Conservation (phyloP, 306 rosid genomes). For the Erythrophleum fordii region DNA sequence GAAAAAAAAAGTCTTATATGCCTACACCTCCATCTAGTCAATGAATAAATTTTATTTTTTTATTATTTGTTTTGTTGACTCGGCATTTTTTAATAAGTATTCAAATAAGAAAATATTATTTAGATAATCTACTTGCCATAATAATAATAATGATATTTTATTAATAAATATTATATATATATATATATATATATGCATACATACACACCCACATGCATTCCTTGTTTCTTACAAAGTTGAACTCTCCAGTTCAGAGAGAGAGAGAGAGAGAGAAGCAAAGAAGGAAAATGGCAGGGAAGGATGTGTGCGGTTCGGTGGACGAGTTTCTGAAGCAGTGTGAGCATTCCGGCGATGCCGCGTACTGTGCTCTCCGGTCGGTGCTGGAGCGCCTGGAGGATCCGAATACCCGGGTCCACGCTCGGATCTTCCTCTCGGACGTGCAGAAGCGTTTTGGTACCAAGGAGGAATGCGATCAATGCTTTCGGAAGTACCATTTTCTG, state of each 20-base stretch:
- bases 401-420: constrained; percentile 64
- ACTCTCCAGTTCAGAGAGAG: neutral
- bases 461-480: constrained; percentile 67
- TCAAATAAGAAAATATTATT: too few relatives aligned
- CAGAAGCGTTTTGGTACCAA: constrained; percentile 74
- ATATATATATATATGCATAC: neutral
- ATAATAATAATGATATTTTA: too few relatives aligned
- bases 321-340: constrained; percentile 69
- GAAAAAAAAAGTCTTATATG: too few relatives aligned
- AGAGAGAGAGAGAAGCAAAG: neutral
- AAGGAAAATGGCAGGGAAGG: constrained; percentile 3
- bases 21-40: too few relatives aligned
- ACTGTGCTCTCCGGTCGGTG: constrained; percentile 67
- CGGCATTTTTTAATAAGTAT: too few relatives aligned
- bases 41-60: too few relatives aligned
- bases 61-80: too few relatives aligned
- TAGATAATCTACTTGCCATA: too few relatives aligned
- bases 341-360: constrained; percentile 87
- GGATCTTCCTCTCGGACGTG: constrained; percentile 82
- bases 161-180: too few relatives aligned
- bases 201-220: neutral
- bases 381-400: constrained; percentile 86
- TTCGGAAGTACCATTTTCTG: constrained; percentile 72
- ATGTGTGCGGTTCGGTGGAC: constrained; percentile 51
- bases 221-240: neutral